Percentiles rank a stretch among this genome's conserved stretches.
Conservation (phyloP, 352 stramenopile genomes). For the Thalassiosira delicatula region DNA sequence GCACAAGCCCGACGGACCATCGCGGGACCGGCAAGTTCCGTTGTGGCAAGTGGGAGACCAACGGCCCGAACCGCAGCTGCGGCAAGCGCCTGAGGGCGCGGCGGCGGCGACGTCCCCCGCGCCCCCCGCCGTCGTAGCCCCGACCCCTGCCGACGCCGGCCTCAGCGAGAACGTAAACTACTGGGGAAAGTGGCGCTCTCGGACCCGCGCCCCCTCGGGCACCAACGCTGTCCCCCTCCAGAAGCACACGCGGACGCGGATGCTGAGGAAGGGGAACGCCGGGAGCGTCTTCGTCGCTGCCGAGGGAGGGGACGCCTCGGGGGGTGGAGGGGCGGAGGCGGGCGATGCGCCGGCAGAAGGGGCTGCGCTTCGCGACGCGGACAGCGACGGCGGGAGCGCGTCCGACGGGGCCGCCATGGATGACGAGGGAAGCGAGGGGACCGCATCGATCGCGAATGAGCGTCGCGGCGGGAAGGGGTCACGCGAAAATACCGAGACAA, state of each 20-base stretch:
- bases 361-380: background rate
- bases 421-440: background rate
- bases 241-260: conserved; percentile 14
- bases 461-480: too few relatives aligned
- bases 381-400: background rate
- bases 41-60: too few relatives aligned
- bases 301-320: background rate
- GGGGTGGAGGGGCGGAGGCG: background rate
- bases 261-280: background rate
- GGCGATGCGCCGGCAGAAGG: background rate
- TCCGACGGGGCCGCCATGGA: background rate
- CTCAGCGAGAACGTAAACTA: background rate
- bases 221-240: conserved; percentile 6
- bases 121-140: background rate
- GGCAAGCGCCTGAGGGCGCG: too few relatives aligned
- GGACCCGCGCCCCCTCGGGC: background rate
- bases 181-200: background rate
- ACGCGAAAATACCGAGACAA: too few relatives aligned
- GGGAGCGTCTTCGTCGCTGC: background rate
- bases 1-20: too few relatives aligned
- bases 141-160: background rate
- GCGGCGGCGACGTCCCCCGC: background rate
- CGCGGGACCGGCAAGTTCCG: too few relatives aligned
- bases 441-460: background rate
- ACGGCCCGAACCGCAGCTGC: too few relatives aligned